Percentiles rank a stretch among this genome's conserved stretches.
These are phyloP conservation scores for Mycena metata DNA, from an alignment of 768 basidiomycete genomes.

Conservation along the genomic window DNA sequence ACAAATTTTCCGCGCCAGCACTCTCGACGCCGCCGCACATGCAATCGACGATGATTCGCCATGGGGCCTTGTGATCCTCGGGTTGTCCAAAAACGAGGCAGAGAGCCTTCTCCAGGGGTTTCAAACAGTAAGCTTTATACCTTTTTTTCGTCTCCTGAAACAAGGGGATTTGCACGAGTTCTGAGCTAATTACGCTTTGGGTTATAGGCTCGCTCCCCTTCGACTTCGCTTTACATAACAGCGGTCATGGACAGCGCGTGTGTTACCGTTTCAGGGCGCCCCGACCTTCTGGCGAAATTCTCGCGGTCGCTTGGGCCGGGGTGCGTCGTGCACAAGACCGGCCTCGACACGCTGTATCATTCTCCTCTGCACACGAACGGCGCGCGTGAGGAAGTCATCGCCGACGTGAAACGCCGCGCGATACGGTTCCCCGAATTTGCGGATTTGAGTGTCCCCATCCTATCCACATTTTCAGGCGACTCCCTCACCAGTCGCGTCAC, in stretches of 20 bases:
- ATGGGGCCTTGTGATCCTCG: conserved; percentile 62
- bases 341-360: conserved; percentile 69
- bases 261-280: conserved; percentile 71
- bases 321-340: conserved; percentile 57
- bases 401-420: conserved; percentile 57
- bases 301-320: conserved; percentile 50
- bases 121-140: not conserved
- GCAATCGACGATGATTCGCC: conserved; percentile 46
- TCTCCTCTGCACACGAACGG: conserved; percentile 47
- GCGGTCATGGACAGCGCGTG: conserved; percentile 62
- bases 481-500: conserved; percentile 41
- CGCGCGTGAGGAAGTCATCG: conserved; percentile 57
- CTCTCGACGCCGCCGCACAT: conserved; percentile 11
- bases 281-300: conserved; percentile 63
- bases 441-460: conserved; percentile 63
- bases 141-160: not conserved
- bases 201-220: conserved; percentile 1
- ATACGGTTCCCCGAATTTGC: conserved; percentile 65
- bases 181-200: conserved; percentile 1
- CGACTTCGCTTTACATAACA: conserved; percentile 58
- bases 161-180: not conserved
- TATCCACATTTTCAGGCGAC: conserved; percentile 61
- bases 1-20: conserved; percentile 48
- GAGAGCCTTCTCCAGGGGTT: conserved; percentile 36
- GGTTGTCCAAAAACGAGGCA: conserved; percentile 41